A percentile compares a stretch with the other conserved stretches of the same genome.
Evolutionary conservation across 805 yeast species (phyloP).

Genomic region (Starmerella vaccinii): DNA sequence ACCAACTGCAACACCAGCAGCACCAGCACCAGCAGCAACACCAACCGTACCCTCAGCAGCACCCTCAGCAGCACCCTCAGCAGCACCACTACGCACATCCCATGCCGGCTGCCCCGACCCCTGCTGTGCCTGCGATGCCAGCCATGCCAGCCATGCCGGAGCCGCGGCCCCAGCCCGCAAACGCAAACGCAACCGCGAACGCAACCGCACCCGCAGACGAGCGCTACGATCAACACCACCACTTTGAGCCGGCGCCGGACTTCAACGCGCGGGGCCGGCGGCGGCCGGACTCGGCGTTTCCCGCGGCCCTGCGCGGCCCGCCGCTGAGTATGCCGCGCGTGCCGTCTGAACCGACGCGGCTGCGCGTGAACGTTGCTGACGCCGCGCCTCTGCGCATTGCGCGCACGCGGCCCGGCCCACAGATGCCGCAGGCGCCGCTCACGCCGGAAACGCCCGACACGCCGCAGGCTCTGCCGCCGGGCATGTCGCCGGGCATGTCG

Average conservation of each 20-base stretch:
- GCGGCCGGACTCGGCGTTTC: not conserved
- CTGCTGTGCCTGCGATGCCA: too few relatives aligned
- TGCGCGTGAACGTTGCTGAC: not conserved
- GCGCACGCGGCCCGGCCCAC: conserved; percentile 1
- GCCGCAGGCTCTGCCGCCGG: not conserved
- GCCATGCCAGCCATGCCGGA: too few relatives aligned
- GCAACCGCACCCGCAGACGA: too few relatives aligned
- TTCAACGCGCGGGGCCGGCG: not conserved
- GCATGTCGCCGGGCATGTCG: not conserved
- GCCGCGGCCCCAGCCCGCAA: too few relatives aligned
- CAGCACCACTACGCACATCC: too few relatives aligned
- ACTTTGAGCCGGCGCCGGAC: not conserved
- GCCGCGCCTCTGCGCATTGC: not conserved
- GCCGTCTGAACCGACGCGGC: not conserved
- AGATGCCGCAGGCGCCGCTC: not conserved
- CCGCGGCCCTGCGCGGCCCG: not conserved
- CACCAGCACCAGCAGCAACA: not conserved
- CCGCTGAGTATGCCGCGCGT: conserved; percentile 1
- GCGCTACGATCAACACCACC: too few relatives aligned
- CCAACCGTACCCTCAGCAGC: not conserved
- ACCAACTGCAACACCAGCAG: not conserved
- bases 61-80: not conserved
- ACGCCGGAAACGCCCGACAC: not conserved
- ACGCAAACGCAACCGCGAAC: not conserved
- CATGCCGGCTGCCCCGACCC: not conserved